Conservation (phyloP, 2,329 filamentous ascomycete species). For the Aspergillus quadricinctus region DNA sequence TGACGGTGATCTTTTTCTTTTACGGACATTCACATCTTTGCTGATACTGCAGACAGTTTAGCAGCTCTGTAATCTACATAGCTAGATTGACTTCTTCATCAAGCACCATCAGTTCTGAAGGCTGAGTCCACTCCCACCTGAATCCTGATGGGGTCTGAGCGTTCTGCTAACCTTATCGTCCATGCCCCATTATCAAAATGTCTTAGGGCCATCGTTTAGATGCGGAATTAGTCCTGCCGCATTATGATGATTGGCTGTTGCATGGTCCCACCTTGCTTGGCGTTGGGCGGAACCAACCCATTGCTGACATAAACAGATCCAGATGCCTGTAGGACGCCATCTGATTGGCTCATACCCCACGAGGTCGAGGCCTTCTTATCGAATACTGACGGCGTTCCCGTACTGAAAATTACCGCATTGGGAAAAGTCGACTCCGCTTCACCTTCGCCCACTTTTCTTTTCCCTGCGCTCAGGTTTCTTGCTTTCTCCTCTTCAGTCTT, state of each 20-base stretch:
- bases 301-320: background rate
- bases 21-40: background rate
- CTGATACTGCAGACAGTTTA: background rate
- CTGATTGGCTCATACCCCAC: background rate
- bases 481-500: slow-evolving; percentile 1
- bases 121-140: background rate
- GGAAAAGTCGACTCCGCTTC: slow-evolving; percentile 7
- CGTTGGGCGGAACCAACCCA: background rate
- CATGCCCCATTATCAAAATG: background rate
- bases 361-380: background rate
- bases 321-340: background rate
- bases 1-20: background rate
- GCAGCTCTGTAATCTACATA: background rate
- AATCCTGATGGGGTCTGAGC: background rate
- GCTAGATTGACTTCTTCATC: background rate
- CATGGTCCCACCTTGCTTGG: too few relatives aligned
- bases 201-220: background rate
- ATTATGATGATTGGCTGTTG: background rate
- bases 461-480: slow-evolving; percentile 6
- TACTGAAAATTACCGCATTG: slow-evolving; percentile 3
- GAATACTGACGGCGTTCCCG: slow-evolving; percentile 4
- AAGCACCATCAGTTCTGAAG: background rate
- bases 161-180: background rate
- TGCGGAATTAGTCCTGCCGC: background rate
- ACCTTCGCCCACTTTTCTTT: slow-evolving; percentile 11